Base-by-base conservation (phyloP, 176 grass and related monocot genomes). In the Rhipidocladum racemiflorum region DNA sequence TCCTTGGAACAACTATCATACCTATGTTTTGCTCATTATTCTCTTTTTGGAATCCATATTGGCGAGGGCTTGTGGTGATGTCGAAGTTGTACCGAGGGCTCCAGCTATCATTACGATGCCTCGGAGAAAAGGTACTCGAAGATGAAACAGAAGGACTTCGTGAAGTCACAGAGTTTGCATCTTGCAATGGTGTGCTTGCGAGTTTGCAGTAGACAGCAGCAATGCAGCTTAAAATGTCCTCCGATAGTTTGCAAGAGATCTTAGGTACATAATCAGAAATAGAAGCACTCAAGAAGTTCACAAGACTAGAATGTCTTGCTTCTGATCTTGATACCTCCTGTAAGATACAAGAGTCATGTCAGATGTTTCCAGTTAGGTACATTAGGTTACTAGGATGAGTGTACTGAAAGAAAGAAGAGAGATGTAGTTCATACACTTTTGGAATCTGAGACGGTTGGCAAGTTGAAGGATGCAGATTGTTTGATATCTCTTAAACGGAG, bases 151-250 rank as follows among this genome's bases (percentile, higher is more conserved):
- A 89, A 40, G 77, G 84, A 84, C 78, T 86, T 9, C 81, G 81
- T 67, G 92, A 89, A 42, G 70, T 67, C 68, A 76, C 55, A 9
- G 77, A 83, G 49, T 83, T 88, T 42, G 79, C 65, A 25, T 77
- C 82, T 61, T 84, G 79, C 18, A 61, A 43, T 46, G 79, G 34
- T 12, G 88, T 64, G 64, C 84, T 89, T 69, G 86, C 80, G 65
- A 98, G 88, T 59, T 91, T 95, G 92, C 88, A 95, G 81, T 93
- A 95, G 68, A 95, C 81, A 13, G 90, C 61, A 53, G 82, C 84
- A 81, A 98, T 98, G 88, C 90, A 98, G 53, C 85, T 50, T 32
- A 98, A 66, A 59, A 98, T 95, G 72, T 98, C 95, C 77, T 98
- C 95, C 7, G 95, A 98, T 42, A 98, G 67, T 73, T 89, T 91